Evolutionary conservation across 1,284 basidiomycete species (phyloP), one percentile per base, ranked within the genome.

Genomic region (Apiotrichum porosum): DNA sequence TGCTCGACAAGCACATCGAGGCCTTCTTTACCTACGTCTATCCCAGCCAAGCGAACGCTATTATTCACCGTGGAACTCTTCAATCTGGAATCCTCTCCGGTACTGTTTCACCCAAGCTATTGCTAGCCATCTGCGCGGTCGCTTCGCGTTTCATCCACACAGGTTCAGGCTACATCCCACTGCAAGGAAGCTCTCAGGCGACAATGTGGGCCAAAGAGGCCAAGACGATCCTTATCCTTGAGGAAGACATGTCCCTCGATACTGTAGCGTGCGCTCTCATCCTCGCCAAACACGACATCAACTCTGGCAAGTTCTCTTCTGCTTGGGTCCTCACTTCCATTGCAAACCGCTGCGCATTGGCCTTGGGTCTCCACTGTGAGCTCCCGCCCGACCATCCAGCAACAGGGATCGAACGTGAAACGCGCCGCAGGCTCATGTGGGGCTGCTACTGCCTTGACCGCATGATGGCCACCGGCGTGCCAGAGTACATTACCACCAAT

Each of bases 271-370:
- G 52, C 4, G 50, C 58, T 9, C 53, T 60, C 21, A 32, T 60
- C 8, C 40, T 60, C 3, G 58, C 58, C 19, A 60, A 57, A 32
- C 47, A 60, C 40, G 58, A 57, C 31, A 52, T 57, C 38, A 48
- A 57, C 35, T 36, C 41, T 12, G 58, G 55, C 5, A 44, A 49
- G 9, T 57, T 52, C 28, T 32, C 31, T 3, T 47, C 47, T 13
- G 58, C 50, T 2, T 57, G 48, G 26, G 46, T 57, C 3, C 24
- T 60, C 3, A 26, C 40, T 8, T 43, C 52, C 2, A 36, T 60
- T 3, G 58, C 58, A 1, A 51, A 41, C 10, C 47, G 58, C 22
- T 53, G 49, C 40, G 48, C 52, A 0, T 21, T 60, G 8, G 53
- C 55, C 1, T 23, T 60, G 13, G 37, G 44, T 10, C 43, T 60